phyloP scores from a whole-genome alignment of 1,284 basidiomycete genomes.

The Pseudozyma thailandica region DNA sequence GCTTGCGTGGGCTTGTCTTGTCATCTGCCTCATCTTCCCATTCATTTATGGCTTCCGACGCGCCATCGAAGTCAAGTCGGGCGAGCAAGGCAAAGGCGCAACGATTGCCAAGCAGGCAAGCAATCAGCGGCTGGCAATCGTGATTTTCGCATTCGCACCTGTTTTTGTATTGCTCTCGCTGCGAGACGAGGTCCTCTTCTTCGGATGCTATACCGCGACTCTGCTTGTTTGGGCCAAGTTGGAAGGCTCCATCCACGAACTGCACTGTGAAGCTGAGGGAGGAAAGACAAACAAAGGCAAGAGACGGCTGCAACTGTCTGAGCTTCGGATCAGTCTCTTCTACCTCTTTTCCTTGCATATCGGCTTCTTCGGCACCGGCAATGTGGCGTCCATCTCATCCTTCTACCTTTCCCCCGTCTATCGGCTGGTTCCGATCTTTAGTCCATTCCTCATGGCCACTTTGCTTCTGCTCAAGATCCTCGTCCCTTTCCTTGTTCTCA shows the following conservation, averaged over 20 bases:
- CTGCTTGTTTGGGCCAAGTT: slow-evolving; percentile 78
- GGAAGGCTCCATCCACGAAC: slow-evolving; percentile 70
- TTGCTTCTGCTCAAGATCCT: slow-evolving; percentile 74
- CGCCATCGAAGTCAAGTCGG: slow-evolving; percentile 63
- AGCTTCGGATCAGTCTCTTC: slow-evolving; percentile 80
- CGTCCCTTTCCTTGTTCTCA: slow-evolving; percentile 74
- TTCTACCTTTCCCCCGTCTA: slow-evolving; percentile 92
- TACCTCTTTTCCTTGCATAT: slow-evolving; percentile 88
- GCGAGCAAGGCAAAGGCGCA: background rate
- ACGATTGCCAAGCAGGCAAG: slow-evolving; percentile 38
- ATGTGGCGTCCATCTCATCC: slow-evolving; percentile 86
- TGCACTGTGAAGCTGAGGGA: background rate
- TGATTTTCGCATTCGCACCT: slow-evolving; percentile 74
- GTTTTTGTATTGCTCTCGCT: slow-evolving; percentile 84
- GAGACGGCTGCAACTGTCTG: slow-evolving; percentile 73
- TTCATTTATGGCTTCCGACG: slow-evolving; percentile 56
- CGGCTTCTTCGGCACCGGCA: slow-evolving; percentile 83
- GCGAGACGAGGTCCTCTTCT: slow-evolving; percentile 85
- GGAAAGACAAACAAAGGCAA: slow-evolving; percentile 52
- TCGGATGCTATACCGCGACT: slow-evolving; percentile 76
- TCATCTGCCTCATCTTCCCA: slow-evolving; percentile 42
- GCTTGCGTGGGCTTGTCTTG: slow-evolving; percentile 76
- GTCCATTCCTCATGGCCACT: slow-evolving; percentile 81
- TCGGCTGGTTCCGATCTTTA: slow-evolving; percentile 85
- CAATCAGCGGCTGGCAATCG: slow-evolving; percentile 63